Evolutionary conservation across 2,329 filamentous ascomycete species (phyloP), one percentile per base, ranked within the genome.

Genomic region (Colletotrichum sublineola): DNA sequence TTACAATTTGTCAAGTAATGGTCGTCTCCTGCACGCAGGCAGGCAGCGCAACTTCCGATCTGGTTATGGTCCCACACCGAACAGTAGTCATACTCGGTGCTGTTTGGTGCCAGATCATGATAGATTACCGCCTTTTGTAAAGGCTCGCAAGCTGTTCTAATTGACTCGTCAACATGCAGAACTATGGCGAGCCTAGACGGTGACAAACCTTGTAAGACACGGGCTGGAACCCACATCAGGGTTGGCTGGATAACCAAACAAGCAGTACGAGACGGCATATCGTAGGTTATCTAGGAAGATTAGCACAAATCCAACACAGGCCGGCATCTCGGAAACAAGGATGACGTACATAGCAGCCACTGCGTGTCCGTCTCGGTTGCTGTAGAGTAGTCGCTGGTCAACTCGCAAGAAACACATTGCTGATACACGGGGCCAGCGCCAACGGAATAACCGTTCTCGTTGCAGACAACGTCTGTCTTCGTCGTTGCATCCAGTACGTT

Each of bases 1-100:
- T 57, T 78, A 89, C 87, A 91, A 75, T 92, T 92, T 67, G 82
- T 82, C n/a, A 89, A 69, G 68, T 83, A 87, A 36, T 82, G 75
- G 31, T 82, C 76, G 5, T 78, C 77, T 0, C 78, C 78, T 1
- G 80, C 77, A 2, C 75, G 69, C 6, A 91, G 79, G 75, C 90
- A 92, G 0, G 81, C 75, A 0, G 78, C 80, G 76, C 89, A 91
- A 64, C 86, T 83, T 0, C 77, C 29, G 0, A 84, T 75, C 5
- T 84, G 79, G 12, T 75, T 75, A 1, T 81, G 76, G 2, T 82
- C 80, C 86, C 89, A 89, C 0, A 74, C 38, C 24, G 83, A 78
- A 77, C 90, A 92, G 77, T 89, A 92, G 40, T 86, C 86, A 73
- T 87, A 91, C 11, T 82, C 76, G 0, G 81, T 82, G 33, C 80